These are phyloP conservation scores for Musa troglodytarum DNA, from an alignment of 176 grass and related monocot genomes.

Conservation along the genomic window DNA sequence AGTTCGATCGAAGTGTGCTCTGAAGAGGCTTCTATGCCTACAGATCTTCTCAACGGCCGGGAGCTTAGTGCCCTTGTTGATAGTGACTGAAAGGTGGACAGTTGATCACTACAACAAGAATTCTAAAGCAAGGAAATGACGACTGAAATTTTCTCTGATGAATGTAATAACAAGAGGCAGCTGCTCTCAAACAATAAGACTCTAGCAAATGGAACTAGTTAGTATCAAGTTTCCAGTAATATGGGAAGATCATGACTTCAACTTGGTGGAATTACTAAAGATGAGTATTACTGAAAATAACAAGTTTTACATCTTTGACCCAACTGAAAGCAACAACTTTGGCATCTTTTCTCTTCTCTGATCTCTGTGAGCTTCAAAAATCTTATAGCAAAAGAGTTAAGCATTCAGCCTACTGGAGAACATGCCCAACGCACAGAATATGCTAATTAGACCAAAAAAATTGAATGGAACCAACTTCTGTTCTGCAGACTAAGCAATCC, in stretches of 20 bases:
- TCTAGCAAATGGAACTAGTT: too few relatives aligned
- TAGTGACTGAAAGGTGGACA: constrained; percentile 13
- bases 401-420: neutral
- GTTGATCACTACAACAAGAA: neutral
- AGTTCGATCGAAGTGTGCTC: constrained; percentile 19
- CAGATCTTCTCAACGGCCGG: constrained; percentile 2
- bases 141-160: too few relatives aligned
- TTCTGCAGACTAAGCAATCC: too few relatives aligned
- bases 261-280: neutral
- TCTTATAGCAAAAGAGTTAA: neutral
- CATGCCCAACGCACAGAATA: neutral
- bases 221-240: neutral
- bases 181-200: too few relatives aligned
- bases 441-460: neutral
- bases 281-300: neutral
- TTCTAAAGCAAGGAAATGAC: too few relatives aligned
- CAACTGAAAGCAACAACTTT: neutral
- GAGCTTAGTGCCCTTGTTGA: constrained; percentile 5
- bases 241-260: neutral
- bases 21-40: constrained; percentile 17
- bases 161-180: too few relatives aligned
- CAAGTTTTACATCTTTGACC: neutral
- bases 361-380: neutral
- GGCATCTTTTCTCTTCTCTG: neutral
- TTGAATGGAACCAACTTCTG: neutral